These are phyloP conservation scores for Achaetomiella virescens DNA, from an alignment of 495 filamentous ascomycete genomes.

Conservation along the genomic window DNA sequence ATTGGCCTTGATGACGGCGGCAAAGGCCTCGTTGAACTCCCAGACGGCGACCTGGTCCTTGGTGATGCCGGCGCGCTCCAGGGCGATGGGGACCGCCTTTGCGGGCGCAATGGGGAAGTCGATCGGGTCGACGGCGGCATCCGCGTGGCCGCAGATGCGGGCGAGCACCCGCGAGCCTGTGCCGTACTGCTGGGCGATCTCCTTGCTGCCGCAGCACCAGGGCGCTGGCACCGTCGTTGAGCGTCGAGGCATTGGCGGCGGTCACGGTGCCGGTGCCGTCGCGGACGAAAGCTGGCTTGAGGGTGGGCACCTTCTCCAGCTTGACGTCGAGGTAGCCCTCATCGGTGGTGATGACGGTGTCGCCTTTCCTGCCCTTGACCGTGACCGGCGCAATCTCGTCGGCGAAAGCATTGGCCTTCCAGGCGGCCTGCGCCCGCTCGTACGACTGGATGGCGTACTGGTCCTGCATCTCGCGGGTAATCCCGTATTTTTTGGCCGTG, in stretches of 20 bases:
- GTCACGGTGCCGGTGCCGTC: constrained; percentile 86
- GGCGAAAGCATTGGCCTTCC: constrained; percentile 68
- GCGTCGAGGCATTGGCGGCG: constrained; percentile 83
- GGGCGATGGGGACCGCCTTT: constrained; percentile 84
- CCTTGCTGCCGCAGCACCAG: constrained; percentile 74
- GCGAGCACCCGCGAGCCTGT: constrained; percentile 68
- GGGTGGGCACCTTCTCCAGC: constrained; percentile 70
- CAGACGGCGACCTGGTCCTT: constrained; percentile 85
- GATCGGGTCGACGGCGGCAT: constrained; percentile 87
- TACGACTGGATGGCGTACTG: constrained; percentile 84
- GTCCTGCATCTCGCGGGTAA: constrained; percentile 82
- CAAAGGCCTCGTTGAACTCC: constrained; percentile 99
- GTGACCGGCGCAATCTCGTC: constrained; percentile 86
- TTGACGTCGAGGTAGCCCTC: constrained; percentile 85
- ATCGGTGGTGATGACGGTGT: constrained; percentile 68
- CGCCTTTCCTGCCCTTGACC: constrained; percentile 76
- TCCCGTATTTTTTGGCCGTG: constrained; percentile 78
- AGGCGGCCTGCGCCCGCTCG: constrained; percentile 81
- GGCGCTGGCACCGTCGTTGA: constrained; percentile 94
- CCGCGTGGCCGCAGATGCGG: constrained; percentile 75
- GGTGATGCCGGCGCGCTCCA: constrained; percentile 79
- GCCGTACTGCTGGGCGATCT: constrained; percentile 70
- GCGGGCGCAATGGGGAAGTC: constrained; percentile 94
- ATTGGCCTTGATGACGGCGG: constrained; percentile 92
- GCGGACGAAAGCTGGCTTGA: constrained; percentile 86